Percentiles rank a stretch among this genome's conserved stretches.
phyloP scores from a whole-genome alignment of 1,284 basidiomycete genomes.

The Boletus mariae region DNA sequence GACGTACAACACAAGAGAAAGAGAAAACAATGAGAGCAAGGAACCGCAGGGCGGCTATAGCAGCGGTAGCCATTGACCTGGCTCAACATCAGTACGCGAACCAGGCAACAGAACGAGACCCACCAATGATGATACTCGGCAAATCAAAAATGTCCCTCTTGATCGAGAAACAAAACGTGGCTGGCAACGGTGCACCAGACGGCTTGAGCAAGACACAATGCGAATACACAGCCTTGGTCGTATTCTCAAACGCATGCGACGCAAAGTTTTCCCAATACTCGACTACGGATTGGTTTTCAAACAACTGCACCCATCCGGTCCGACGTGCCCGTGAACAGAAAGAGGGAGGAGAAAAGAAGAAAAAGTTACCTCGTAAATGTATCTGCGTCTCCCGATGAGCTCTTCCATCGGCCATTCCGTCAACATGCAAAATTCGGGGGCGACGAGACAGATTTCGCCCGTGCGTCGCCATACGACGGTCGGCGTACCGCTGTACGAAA shows the following conservation, averaged over 20 bases:
- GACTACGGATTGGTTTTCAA: conserved; percentile 86
- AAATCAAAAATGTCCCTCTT: conserved; percentile 85
- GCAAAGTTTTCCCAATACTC: conserved; percentile 97
- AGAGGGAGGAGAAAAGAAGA: conserved; percentile 12
- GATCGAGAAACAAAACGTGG: conserved; percentile 92
- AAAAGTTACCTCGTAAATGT: conserved; percentile 79
- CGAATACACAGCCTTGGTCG: conserved; percentile 90
- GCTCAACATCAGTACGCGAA: not conserved
- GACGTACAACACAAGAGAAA: not conserved
- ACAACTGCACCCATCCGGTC: conserved; percentile 48
- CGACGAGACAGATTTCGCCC: conserved; percentile 95
- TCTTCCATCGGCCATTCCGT: conserved; percentile 88
- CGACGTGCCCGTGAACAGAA: conserved; percentile 12
- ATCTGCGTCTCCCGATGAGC: conserved; percentile 74
- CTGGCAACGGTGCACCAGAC: conserved; percentile 75
- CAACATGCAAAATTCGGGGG: conserved; percentile 93
- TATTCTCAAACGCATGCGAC: conserved; percentile 92
- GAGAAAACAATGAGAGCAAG: not conserved
- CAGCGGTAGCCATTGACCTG: conserved; percentile 79
- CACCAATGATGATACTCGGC: conserved; percentile 84
- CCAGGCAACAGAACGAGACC: conserved; percentile 10
- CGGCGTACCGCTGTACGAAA: conserved; percentile 97
- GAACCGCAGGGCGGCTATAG: conserved; percentile 39
- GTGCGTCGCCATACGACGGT: conserved; percentile 99
- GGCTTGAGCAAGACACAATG: conserved; percentile 86